phyloP scores from a whole-genome alignment of 1,284 basidiomycete genomes.

The Malassezia psittaci region DNA sequence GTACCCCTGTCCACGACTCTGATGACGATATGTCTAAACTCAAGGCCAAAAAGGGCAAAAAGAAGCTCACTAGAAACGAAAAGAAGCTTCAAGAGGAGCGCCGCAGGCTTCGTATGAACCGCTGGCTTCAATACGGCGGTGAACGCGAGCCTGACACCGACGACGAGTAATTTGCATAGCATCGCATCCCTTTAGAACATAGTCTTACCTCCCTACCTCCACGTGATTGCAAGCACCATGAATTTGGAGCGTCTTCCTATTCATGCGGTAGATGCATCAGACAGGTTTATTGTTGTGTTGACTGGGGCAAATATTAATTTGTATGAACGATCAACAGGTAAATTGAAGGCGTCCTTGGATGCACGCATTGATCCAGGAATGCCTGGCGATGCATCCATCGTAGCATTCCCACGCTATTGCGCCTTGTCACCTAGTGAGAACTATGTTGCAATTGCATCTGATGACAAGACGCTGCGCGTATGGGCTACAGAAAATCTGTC shows the following conservation, averaged over 20 bases:
- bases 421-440: conserved; percentile 28
- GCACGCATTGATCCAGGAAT: conserved; percentile 9
- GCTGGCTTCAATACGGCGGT: conserved; percentile 43
- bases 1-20: conserved; percentile 48
- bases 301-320: conserved; percentile 11
- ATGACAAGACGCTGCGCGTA: conserved; percentile 40
- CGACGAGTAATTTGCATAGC: conserved; percentile 23
- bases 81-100: conserved; percentile 47
- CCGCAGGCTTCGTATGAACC: conserved; percentile 34
- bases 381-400: not conserved
- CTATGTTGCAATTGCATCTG: conserved; percentile 34
- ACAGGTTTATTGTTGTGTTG: conserved; percentile 1
- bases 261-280: conserved; percentile 14
- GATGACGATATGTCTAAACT: conserved; percentile 48
- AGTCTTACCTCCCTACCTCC: not conserved
- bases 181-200: not conserved
- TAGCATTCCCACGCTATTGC: conserved; percentile 27
- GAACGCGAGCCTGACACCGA: conserved; percentile 44
- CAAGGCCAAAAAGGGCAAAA: conserved; percentile 47
- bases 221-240: conserved; percentile 4
- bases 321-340: not conserved
- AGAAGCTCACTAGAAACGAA: conserved; percentile 46
- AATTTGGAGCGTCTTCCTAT: conserved; percentile 9
- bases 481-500: conserved; percentile 20
- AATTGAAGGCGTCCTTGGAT: not conserved